Conservation (phyloP, 148 eudicot species). For the Rhododendron mucronatum region DNA sequence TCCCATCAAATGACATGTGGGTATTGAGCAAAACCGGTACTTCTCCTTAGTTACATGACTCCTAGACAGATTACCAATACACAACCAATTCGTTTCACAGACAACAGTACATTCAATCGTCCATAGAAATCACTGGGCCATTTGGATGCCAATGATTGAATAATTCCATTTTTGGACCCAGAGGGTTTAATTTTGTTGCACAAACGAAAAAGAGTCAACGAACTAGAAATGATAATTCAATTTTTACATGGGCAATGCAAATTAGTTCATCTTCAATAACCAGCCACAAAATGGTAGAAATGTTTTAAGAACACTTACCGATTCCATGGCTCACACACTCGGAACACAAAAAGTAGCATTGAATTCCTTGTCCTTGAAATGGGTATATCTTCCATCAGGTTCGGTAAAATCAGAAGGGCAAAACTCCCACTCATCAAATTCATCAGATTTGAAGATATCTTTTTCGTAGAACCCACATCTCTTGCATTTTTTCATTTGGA, state of each 20-base stretch:
- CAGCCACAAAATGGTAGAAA: background rate
- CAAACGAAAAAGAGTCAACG: background rate
- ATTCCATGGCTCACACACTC: conserved; percentile 34
- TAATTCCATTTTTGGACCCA: background rate
- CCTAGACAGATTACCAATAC: background rate
- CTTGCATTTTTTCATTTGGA: conserved; percentile 63
- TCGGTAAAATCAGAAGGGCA: conserved; percentile 66
- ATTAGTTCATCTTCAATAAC: background rate
- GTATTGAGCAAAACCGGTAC: background rate
- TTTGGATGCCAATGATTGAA: background rate
- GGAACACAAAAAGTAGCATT: conserved; percentile 63
- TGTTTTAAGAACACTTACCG: conserved; percentile 29
- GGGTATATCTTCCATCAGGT: conserved; percentile 46
- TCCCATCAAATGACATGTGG: background rate
- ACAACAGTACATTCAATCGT: background rate
- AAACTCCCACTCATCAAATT: conserved; percentile 88
- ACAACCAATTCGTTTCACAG: background rate
- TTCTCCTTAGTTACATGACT: background rate
- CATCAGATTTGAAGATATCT: conserved; percentile 38
- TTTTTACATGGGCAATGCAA: background rate
- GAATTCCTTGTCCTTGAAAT: conserved; percentile 48
- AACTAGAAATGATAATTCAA: background rate
- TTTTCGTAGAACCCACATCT: conserved; percentile 76
- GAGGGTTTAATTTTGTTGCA: background rate
- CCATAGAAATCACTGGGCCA: background rate